Evolutionary conservation across 257 asterid species (phyloP), one percentile per base, ranked within the genome.

Genomic region (Fraxinus quadrangulata): DNA sequence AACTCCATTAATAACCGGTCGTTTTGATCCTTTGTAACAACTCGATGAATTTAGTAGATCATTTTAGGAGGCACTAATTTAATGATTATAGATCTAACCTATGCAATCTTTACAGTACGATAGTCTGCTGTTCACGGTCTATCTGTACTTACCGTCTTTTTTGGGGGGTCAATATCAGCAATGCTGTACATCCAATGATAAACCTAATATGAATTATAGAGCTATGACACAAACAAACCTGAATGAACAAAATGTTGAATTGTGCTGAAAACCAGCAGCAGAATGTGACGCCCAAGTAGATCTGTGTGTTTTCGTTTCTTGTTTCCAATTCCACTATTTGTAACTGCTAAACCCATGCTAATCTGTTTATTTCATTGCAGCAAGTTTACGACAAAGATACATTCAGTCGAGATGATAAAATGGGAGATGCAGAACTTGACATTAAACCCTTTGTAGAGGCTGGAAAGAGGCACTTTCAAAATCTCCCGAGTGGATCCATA

Each of bases 341-440:
- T 45, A 12, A 11, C 17, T 0, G 51, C 5, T 45, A 1, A 45
- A 3, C 5, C 7, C 5, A 1, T 9, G 75, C 21, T 16, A 3
- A 33, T 36, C 5, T 21, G 12, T 17, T n/a, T 63, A 23, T 69
- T 56, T 36, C 23, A 4, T 71, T 63, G 85, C 92, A 90, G 95
- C 82, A 74, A 81, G 93, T 88, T 8, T 90, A 87, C 12, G 95
- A 90, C 67, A 79, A 65, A 81, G 91, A 90, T 63, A 77, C 71
- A 4, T 87, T 90, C 82, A 77, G 76, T 74, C 81, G 16, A 1
- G 95, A 90, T 26, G 93, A 87, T 87, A 86, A 90, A 74, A 86
- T 90, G 92, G 95, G 94, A 36, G 90, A 90, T 78, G 92, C 92
- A 14, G 95, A 90, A 33, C 51, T 90, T 42, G 90, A 85, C 77